Evolutionary conservation across 176 grass and related monocot genomes (phyloP), one percentile per base, ranked within the genome.

Genomic region (Avena eriantha): DNA sequence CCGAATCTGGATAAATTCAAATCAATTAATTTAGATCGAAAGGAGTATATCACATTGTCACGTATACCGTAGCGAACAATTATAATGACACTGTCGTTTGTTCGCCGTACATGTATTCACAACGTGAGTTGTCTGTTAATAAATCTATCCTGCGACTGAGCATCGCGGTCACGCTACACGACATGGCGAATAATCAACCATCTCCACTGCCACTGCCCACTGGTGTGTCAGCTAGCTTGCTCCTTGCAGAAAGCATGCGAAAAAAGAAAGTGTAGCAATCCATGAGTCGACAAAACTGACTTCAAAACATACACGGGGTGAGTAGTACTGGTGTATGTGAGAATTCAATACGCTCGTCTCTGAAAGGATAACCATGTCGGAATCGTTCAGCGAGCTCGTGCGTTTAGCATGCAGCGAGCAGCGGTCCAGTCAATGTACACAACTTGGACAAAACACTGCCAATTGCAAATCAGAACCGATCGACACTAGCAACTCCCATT

Each of bases 321-420:
- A 64, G 60, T 29, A 60, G 60, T 15, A 29, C 13, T 29, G 7
- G n/a, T 60, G 58, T 64, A 9, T 24, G 10, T 29, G 60, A 13
- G 59, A 24, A 56, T 19, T 56, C 54, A 56, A 56, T 21, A 56
- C 54, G 19, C 19, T 56, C 54, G 21, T 11, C 57, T n/a, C 57
- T 11, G 19, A 23, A 60, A 29, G 23, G 60, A 64, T 64, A 64
- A 64, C 23, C 60, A 64, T 64, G 23, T 14, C 26, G 23, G 60
- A 64, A 64, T 29, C 60, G 10, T 64, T 64, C 60, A 29, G 60
- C 60, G 60, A 64, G 24, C 60, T 64, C 60, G 60, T 64, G 60
- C 23, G 23, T 64, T 61, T 29, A 64, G 60, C 60, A 64, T 64
- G 60, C 60, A 29, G 22, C 21, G 57, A 63, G 59, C 5, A 63